These are phyloP conservation scores for Didymosphaeria variabile DNA, from an alignment of 2,329 filamentous ascomycete genomes.

Conservation along the genomic window DNA sequence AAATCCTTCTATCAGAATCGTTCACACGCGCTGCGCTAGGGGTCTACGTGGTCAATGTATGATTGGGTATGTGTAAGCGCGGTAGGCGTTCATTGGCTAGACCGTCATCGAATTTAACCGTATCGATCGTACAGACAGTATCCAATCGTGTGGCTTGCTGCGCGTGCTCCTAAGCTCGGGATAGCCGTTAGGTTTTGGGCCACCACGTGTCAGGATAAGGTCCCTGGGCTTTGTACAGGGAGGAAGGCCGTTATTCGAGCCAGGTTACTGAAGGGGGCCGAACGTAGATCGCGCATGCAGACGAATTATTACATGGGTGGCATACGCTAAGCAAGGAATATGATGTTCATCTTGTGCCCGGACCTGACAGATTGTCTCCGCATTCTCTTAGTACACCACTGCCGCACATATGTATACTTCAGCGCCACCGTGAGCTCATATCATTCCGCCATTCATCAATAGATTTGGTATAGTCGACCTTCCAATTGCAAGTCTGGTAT, in stretches of 20 bases:
- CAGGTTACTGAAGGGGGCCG: not conserved
- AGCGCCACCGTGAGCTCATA: not conserved
- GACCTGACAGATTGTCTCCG: not conserved
- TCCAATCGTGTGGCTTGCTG: not conserved
- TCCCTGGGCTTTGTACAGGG: not conserved
- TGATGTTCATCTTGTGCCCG: not conserved
- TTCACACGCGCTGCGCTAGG: not conserved
- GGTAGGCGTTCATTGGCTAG: not conserved
- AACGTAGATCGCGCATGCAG: slow-evolving; percentile 5
- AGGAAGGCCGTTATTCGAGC: not conserved
- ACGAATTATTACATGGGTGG: not conserved
- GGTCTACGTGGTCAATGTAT: not conserved
- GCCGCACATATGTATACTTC: not conserved
- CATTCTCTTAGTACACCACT: not conserved
- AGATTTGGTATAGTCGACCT: not conserved
- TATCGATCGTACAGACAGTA: not conserved
- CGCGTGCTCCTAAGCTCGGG: not conserved
- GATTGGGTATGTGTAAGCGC: not conserved
- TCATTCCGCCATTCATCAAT: not conserved
- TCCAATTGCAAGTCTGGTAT: not conserved
- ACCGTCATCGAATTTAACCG: not conserved
- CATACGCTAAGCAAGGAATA: slow-evolving; percentile 3
- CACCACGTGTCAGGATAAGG: not conserved
- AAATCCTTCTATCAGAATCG: not conserved
- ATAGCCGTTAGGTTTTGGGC: not conserved